phyloP scores from a whole-genome alignment of 2,329 filamentous ascomycete genomes.

The Colletotrichum trifolii region DNA sequence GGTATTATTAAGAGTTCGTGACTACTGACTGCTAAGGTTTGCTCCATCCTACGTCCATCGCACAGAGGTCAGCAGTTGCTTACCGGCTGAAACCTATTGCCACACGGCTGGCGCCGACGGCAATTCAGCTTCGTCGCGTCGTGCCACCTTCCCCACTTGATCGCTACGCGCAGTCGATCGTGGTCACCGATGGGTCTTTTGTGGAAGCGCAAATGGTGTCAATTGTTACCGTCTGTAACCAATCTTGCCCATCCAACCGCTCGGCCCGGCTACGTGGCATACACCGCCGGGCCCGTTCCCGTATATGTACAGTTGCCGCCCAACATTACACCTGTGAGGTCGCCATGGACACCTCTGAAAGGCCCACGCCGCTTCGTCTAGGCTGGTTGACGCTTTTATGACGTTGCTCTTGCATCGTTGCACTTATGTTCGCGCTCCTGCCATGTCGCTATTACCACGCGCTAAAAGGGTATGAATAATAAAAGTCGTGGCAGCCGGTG shows the following conservation, averaged over 20 bases:
- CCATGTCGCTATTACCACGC: background rate
- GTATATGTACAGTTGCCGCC: slow-evolving; percentile 31
- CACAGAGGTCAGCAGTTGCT: background rate
- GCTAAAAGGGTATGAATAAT: slow-evolving; percentile 7
- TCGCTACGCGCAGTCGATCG: slow-evolving; percentile 7
- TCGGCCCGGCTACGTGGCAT: background rate
- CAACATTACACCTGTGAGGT: slow-evolving; percentile 11
- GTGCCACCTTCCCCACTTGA: slow-evolving; percentile 6
- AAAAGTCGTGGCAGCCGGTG: slow-evolving; percentile 16
- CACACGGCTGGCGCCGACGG: slow-evolving; percentile 10
- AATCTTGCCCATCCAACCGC: slow-evolving; percentile 4
- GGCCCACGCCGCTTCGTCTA: background rate
- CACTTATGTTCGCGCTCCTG: background rate
- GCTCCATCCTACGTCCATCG: background rate
- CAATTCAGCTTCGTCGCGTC: slow-evolving; percentile 10
- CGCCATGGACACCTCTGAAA: background rate
- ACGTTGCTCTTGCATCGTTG: background rate
- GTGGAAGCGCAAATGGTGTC: slow-evolving; percentile 7
- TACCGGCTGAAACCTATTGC: slow-evolving; percentile 1
- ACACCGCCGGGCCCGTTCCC: background rate
- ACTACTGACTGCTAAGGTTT: background rate
- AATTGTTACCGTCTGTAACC: slow-evolving; percentile 22
- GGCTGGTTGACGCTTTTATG: background rate
- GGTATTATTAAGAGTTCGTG: slow-evolving; percentile 13
- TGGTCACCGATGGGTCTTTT: slow-evolving; percentile 10